phyloP scores from a whole-genome alignment of 352 stramenopile genomes.

The Phytophthora sojae region DNA sequence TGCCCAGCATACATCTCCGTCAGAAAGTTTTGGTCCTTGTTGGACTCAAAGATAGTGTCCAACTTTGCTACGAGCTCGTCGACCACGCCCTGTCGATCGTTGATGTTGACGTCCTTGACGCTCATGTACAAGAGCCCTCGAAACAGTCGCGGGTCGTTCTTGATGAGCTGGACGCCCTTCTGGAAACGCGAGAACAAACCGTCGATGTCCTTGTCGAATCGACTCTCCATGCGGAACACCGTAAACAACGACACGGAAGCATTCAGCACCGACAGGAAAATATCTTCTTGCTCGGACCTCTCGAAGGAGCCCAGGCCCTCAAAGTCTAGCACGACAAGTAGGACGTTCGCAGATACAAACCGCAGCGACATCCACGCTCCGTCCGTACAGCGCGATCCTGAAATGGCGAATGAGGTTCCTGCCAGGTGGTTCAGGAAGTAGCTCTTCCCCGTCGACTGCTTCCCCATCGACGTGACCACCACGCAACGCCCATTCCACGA shows the following conservation, averaged over 20 bases:
- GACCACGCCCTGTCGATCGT: slow-evolving; percentile 55
- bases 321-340: slow-evolving; percentile 79
- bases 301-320: slow-evolving; percentile 81
- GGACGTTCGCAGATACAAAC: slow-evolving; percentile 36
- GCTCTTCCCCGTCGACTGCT: slow-evolving; percentile 79
- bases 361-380: slow-evolving; percentile 51
- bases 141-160: slow-evolving; percentile 62
- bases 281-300: slow-evolving; percentile 75
- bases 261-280: slow-evolving; percentile 80
- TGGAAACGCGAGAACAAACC: slow-evolving; percentile 70
- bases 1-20: slow-evolving; percentile 56
- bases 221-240: slow-evolving; percentile 77
- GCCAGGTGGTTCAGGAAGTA: slow-evolving; percentile 82
- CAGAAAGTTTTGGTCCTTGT: slow-evolving; percentile 63
- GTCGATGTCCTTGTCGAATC: slow-evolving; percentile 77
- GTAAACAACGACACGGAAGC: slow-evolving; percentile 72
- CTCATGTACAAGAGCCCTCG: slow-evolving; percentile 65
- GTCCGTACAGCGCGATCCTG: slow-evolving; percentile 43
- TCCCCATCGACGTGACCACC: slow-evolving; percentile 50
- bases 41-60: slow-evolving; percentile 35
- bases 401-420: slow-evolving; percentile 71
- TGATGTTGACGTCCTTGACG: slow-evolving; percentile 78
- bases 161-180: slow-evolving; percentile 66
- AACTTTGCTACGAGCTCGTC: slow-evolving; percentile 54
- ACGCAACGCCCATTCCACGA: slow-evolving; percentile 37